Percentiles rank a stretch among this genome's conserved stretches.
Evolutionary conservation across 768 basidiomycete genomes (phyloP).

Genomic region (Fomitopsis pulvina): DNA sequence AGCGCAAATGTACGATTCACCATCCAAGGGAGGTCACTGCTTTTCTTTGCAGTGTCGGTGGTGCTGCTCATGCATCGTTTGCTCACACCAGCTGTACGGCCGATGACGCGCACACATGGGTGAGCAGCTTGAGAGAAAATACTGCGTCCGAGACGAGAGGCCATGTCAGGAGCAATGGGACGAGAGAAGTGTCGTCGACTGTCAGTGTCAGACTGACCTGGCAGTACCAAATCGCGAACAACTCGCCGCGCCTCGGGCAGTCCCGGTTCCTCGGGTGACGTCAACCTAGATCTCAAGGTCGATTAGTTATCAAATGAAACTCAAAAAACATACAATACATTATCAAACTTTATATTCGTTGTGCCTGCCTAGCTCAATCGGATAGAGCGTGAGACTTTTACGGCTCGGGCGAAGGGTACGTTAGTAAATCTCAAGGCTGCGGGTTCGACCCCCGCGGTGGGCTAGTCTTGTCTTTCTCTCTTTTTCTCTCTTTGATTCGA

Average conservation of each 20-base stretch:
- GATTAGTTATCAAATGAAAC: neutral
- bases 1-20: constrained; percentile 6
- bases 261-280: constrained; percentile 7
- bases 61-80: constrained; percentile 17
- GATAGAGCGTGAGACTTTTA: constrained; percentile 66
- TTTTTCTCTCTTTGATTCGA: neutral
- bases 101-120: constrained; percentile 11
- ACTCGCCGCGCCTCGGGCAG: neutral
- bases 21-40: constrained; percentile 20
- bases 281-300: constrained; percentile 6
- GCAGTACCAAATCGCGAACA: neutral
- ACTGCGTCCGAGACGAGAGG: constrained; percentile 17
- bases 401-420: neutral
- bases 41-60: constrained; percentile 10
- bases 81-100: constrained; percentile 9
- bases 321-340: neutral
- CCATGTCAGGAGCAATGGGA: constrained; percentile 12
- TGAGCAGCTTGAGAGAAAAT: constrained; percentile 11
- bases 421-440: constrained; percentile 65
- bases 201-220: constrained; percentile 1
- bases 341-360: too few relatives aligned
- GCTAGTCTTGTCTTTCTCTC: constrained; percentile 31
- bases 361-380: constrained; percentile 65
- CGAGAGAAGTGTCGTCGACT: neutral
- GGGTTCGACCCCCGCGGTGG: constrained; percentile 84